These are phyloP conservation scores for Brettanomyces anomalus DNA, from an alignment of 805 yeast genomes.

Conservation along the genomic window DNA sequence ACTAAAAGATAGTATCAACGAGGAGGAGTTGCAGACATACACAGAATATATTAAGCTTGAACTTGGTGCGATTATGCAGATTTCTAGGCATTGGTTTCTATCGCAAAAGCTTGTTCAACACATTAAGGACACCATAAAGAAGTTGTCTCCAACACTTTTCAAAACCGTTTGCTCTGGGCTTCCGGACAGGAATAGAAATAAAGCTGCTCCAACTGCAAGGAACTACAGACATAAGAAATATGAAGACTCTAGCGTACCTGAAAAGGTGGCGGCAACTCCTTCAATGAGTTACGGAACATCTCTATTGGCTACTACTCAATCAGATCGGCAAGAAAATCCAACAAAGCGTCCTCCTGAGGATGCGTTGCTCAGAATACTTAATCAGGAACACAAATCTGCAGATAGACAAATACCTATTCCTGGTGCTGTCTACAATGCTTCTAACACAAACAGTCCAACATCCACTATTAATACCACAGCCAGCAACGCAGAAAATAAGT, in stretches of 20 bases:
- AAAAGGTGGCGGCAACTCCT: neutral
- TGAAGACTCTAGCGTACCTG: neutral
- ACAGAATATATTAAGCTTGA: slow-evolving; percentile 42
- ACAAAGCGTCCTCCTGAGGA: neutral
- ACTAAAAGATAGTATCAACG: slow-evolving; percentile 19
- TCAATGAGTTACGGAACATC: neutral
- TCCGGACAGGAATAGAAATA: slow-evolving; percentile 7
- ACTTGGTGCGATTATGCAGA: slow-evolving; percentile 38
- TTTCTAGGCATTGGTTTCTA: slow-evolving; percentile 42
- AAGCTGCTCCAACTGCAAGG: neutral
- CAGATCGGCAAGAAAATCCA: neutral
- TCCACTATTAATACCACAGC: neutral
- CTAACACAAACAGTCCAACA: neutral
- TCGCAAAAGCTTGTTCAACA: slow-evolving; percentile 39
- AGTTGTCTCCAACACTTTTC: slow-evolving; percentile 34
- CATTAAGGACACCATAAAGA: slow-evolving; percentile 35
- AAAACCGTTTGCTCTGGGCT: slow-evolving; percentile 27
- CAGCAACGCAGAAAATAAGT: neutral
- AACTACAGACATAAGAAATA: neutral
- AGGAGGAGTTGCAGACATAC: slow-evolving; percentile 33
- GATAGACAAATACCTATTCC: neutral
- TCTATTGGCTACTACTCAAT: neutral
- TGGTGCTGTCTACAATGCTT: neutral
- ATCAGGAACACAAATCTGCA: neutral
- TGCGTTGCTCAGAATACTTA: neutral